Percentiles rank a stretch among this genome's conserved stretches.
Conservation (phyloP, 768 basidiomycete genomes). For the Mycena maculata region DNA sequence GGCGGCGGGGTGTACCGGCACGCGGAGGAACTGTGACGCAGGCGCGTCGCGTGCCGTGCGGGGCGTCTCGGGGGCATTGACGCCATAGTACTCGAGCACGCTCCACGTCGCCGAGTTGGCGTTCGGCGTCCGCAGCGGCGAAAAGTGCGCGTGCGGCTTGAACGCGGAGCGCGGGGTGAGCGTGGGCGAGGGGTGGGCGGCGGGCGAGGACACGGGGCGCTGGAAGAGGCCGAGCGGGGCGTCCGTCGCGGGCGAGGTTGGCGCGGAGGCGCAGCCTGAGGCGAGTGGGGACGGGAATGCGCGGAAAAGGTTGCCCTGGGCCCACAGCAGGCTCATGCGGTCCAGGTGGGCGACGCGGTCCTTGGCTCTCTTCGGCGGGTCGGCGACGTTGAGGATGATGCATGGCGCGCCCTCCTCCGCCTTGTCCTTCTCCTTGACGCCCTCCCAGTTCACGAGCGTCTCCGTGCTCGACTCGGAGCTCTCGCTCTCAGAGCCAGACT, state of each 20-base stretch:
- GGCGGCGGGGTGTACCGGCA: background rate
- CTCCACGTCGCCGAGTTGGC: conserved; percentile 23
- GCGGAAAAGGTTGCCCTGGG: conserved; percentile 18
- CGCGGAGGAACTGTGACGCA: background rate
- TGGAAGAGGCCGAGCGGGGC: background rate
- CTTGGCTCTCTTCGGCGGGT: background rate
- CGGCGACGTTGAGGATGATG: conserved; percentile 2
- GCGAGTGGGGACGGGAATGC: conserved; percentile 4
- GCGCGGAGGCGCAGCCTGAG: background rate
- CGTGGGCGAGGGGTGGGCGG: background rate
- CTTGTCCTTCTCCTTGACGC: background rate
- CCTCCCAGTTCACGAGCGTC: background rate
- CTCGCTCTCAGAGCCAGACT: conserved; percentile 4
- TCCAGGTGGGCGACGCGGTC: background rate
- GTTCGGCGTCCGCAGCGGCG: background rate
- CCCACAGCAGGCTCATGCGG: conserved; percentile 12
- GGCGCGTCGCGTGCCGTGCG: background rate
- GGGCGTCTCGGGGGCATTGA: conserved; percentile 9
- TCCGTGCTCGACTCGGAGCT: background rate
- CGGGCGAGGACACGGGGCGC: background rate
- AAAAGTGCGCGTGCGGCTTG: background rate
- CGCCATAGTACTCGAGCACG: conserved; percentile 23
- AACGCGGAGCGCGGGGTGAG: background rate
- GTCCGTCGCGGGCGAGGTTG: conserved; percentile 3
- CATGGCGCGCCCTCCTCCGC: background rate